phyloP scores from a whole-genome alignment of 2,329 filamentous ascomycete species.

The Knufia petricola region DNA sequence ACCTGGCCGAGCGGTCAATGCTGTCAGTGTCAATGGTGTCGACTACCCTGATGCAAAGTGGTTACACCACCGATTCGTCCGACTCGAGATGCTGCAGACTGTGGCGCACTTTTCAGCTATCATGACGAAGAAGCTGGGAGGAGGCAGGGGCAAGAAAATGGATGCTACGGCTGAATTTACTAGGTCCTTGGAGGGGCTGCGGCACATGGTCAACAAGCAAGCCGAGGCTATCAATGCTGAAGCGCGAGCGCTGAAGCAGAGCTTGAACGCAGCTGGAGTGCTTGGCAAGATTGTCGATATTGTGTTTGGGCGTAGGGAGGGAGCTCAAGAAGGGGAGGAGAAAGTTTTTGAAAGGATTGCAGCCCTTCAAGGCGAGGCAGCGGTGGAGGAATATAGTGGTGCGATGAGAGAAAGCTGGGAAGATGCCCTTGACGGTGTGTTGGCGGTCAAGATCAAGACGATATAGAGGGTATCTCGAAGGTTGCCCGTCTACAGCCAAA shows the following conservation, averaged over 20 bases:
- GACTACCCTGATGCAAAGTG: slow-evolving; percentile 32
- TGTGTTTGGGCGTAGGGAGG: slow-evolving; percentile 25
- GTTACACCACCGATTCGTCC: slow-evolving; percentile 30
- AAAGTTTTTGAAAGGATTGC: slow-evolving; percentile 25
- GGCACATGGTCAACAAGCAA: not conserved
- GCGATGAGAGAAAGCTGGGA: slow-evolving; percentile 40
- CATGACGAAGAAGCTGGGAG: slow-evolving; percentile 11
- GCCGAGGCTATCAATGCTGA: slow-evolving; percentile 29
- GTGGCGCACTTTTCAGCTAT: slow-evolving; percentile 26
- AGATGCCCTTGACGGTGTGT: slow-evolving; percentile 34
- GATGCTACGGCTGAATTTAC: not conserved
- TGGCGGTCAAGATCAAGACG: slow-evolving; percentile 21
- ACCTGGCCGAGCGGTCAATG: slow-evolving; percentile 9
- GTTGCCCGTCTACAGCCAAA: not conserved
- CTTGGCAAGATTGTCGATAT: slow-evolving; percentile 34
- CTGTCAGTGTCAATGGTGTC: slow-evolving; percentile 22
- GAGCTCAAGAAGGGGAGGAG: slow-evolving; percentile 2
- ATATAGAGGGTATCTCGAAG: not conserved
- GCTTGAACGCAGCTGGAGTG: slow-evolving; percentile 32
- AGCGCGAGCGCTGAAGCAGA: slow-evolving; percentile 29
- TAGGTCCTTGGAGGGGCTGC: not conserved
- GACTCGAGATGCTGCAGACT: slow-evolving; percentile 35
- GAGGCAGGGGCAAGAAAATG: slow-evolving; percentile 10
- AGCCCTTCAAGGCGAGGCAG: slow-evolving; percentile 29
- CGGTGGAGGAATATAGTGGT: slow-evolving; percentile 36